phyloP scores from a whole-genome alignment of 768 basidiomycete genomes.

The Mycena leptocephala region DNA sequence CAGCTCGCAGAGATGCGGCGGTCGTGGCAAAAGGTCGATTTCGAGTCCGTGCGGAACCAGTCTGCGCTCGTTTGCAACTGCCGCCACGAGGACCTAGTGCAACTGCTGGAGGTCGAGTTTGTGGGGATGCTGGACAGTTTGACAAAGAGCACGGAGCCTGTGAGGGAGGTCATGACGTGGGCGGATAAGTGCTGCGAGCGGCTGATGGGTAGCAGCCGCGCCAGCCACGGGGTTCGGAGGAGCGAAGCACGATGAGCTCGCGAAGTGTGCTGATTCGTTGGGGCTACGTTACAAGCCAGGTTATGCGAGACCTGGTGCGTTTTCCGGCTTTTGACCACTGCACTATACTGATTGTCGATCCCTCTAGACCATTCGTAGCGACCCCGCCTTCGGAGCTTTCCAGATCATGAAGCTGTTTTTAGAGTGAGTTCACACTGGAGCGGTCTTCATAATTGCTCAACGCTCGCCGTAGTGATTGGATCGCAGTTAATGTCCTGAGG shows the following conservation, averaged over 20 bases:
- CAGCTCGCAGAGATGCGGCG: slow-evolving; percentile 89
- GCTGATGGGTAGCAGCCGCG: slow-evolving; percentile 81
- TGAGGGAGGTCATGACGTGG: slow-evolving; percentile 92
- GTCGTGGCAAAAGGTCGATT: slow-evolving; percentile 92
- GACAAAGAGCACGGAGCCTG: slow-evolving; percentile 82
- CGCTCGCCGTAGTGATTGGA: slow-evolving; percentile 80
- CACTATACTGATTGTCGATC: neutral
- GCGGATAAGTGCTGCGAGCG: slow-evolving; percentile 92
- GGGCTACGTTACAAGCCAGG: slow-evolving; percentile 94
- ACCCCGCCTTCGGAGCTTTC: slow-evolving; percentile 94
- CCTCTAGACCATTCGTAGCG: slow-evolving; percentile 94
- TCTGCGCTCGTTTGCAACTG: slow-evolving; percentile 96
- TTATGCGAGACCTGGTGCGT: slow-evolving; percentile 92
- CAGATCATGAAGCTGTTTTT: slow-evolving; percentile 93
- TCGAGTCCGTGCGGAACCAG: slow-evolving; percentile 93
- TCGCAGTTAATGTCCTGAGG: slow-evolving; percentile 89
- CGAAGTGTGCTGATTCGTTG: slow-evolving; percentile 91
- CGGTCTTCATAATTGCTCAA: slow-evolving; percentile 37
- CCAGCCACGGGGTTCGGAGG: slow-evolving; percentile 72
- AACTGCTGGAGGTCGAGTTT: slow-evolving; percentile 90
- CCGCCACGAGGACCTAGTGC: slow-evolving; percentile 90
- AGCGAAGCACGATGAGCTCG: slow-evolving; percentile 87
- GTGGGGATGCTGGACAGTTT: slow-evolving; percentile 82
- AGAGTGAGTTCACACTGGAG: slow-evolving; percentile 70
- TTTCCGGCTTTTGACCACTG: slow-evolving; percentile 18